Conservation (phyloP, 129 eudicot genomes). For the Helianthus tuberosus region DNA sequence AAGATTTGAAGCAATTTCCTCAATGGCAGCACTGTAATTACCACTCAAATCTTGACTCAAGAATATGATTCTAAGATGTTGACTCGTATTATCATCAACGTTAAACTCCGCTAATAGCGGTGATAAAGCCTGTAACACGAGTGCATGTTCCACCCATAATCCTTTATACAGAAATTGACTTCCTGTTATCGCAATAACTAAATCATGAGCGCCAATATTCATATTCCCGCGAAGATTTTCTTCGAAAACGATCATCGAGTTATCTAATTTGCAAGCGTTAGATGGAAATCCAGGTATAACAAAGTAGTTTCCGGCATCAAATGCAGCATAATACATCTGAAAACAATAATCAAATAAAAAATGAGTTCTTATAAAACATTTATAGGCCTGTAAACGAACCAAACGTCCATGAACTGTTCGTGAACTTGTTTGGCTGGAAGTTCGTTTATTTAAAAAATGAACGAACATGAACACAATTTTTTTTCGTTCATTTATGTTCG, state of each 20-base stretch:
- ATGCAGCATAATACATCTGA: slow-evolving; percentile 81
- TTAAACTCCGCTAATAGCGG: slow-evolving; percentile 62
- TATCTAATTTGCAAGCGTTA: slow-evolving; percentile 60
- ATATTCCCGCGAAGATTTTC: slow-evolving; percentile 42
- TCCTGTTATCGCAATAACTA: slow-evolving; percentile 69
- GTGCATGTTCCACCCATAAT: slow-evolving; percentile 90
- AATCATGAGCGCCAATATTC: slow-evolving; percentile 51
- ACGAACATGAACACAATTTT: too few relatives aligned
- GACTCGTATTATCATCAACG: slow-evolving; percentile 30
- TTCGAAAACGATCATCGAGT: slow-evolving; percentile 28
- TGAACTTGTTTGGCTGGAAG: too few relatives aligned
- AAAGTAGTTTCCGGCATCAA: slow-evolving; percentile 89
- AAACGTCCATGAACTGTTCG: too few relatives aligned
- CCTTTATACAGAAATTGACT: slow-evolving; percentile 80
- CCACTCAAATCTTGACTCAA: slow-evolving; percentile 52
- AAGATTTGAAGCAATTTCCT: slow-evolving; percentile 62
- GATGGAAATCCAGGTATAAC: slow-evolving; percentile 90
- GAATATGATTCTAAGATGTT: slow-evolving; percentile 60
- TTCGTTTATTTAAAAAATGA: too few relatives aligned
- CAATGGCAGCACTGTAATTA: slow-evolving; percentile 69
- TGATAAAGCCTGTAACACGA: slow-evolving; percentile 69
- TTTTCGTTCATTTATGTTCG: too few relatives aligned
- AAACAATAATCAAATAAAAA: slow-evolving; percentile 5
- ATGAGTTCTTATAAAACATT: background rate
- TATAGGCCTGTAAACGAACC: too few relatives aligned